Evolutionary conservation across 164 flowering plant species (phyloP).

Genomic region (Vitis rotundifolia): DNA sequence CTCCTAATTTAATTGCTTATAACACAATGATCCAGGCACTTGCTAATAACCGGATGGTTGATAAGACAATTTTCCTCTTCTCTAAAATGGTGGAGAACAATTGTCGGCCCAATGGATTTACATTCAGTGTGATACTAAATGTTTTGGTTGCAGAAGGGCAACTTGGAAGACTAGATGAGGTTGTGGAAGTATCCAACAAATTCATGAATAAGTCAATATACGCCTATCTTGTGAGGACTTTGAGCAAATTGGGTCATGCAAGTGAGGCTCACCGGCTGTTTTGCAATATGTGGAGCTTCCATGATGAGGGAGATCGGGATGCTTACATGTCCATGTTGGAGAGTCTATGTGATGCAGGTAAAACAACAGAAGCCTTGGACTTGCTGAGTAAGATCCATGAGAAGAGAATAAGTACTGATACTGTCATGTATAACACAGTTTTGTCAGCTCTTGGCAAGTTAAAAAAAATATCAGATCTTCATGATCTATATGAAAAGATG

Average conservation of each 20-base stretch:
- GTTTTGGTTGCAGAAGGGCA: slow-evolving; percentile 68
- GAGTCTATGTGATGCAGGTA: slow-evolving; percentile 69
- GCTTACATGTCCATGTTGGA: slow-evolving; percentile 87
- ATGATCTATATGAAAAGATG: slow-evolving; percentile 79
- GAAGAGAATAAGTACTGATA: slow-evolving; percentile 67
- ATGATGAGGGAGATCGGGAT: slow-evolving; percentile 77
- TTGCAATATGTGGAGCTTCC: slow-evolving; percentile 86
- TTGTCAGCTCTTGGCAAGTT: slow-evolving; percentile 80
- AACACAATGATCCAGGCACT: slow-evolving; percentile 86
- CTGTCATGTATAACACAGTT: slow-evolving; percentile 79
- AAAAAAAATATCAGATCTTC: slow-evolving; percentile 60
- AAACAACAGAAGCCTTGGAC: slow-evolving; percentile 76
- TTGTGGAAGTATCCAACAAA: slow-evolving; percentile 67
- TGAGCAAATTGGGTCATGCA: slow-evolving; percentile 80
- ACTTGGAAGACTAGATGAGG: slow-evolving; percentile 66
- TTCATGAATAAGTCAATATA: slow-evolving; percentile 66
- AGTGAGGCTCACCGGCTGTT: slow-evolving; percentile 93
- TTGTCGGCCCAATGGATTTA: slow-evolving; percentile 88
- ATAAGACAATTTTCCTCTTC: slow-evolving; percentile 65
- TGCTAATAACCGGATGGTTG: slow-evolving; percentile 61
- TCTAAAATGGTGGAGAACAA: slow-evolving; percentile 74
- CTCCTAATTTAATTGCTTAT: slow-evolving; percentile 65
- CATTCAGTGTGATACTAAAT: slow-evolving; percentile 69
- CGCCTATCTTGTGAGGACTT: slow-evolving; percentile 75
- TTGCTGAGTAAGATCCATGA: slow-evolving; percentile 70